Evolutionary conservation across 768 basidiomycete genomes (phyloP).

Genomic region (Amanita inopinata): DNA sequence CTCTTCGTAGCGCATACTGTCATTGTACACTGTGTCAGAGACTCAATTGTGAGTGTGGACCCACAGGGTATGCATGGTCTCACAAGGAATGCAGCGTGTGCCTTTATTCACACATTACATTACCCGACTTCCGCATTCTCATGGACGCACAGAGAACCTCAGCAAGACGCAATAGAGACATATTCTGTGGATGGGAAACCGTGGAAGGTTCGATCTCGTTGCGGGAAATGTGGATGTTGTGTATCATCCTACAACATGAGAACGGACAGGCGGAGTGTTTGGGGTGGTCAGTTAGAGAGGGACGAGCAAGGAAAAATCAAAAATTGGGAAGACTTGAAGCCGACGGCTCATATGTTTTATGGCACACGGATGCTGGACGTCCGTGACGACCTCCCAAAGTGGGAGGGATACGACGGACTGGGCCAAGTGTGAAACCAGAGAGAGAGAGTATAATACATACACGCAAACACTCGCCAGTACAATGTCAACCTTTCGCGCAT

Average conservation of each 20-base stretch:
- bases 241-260: conserved; percentile 45
- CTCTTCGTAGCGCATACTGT: conserved; percentile 51
- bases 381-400: conserved; percentile 47
- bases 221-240: conserved; percentile 47
- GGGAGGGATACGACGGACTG: conserved; percentile 54
- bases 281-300: conserved; percentile 47
- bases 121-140: conserved; percentile 38
- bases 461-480: conserved; percentile 29
- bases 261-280: conserved; percentile 42
- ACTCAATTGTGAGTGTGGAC: conserved; percentile 32
- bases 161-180: conserved; percentile 28
- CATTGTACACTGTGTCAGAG: conserved; percentile 67
- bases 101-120: conserved; percentile 56
- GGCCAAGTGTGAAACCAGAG: conserved; percentile 17
- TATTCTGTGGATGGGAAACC: conserved; percentile 41
- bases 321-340: conserved; percentile 45
- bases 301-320: conserved; percentile 40
- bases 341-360: conserved; percentile 61
- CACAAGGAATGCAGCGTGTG: conserved; percentile 30
- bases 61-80: neutral
- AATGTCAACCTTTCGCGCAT: conserved; percentile 45
- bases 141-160: conserved; percentile 39
- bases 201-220: conserved; percentile 54
- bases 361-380: conserved; percentile 51
- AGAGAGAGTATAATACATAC: conserved; percentile 19